Evolutionary conservation across 257 asterid genomes (phyloP).

Genomic region (Cordia subcordata): DNA sequence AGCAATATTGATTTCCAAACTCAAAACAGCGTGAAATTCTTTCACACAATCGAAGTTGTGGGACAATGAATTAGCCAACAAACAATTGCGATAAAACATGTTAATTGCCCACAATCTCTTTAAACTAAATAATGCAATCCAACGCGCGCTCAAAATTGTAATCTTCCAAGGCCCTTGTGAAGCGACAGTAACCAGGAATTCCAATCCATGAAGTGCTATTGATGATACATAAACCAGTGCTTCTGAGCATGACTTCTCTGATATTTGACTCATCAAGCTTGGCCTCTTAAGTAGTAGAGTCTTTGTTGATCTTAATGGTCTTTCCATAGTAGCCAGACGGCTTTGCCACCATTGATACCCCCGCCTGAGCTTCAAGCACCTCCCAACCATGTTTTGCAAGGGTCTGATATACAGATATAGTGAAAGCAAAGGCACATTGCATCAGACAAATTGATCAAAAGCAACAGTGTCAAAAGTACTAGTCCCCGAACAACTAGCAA

Average conservation of each 20-base stretch:
- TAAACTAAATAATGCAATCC: conserved; percentile 66
- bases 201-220: conserved; percentile 92
- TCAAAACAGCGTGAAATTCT: conserved; percentile 4
- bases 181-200: conserved; percentile 84
- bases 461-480: not conserved
- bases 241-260: conserved; percentile 65
- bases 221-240: conserved; percentile 90
- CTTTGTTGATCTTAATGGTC: conserved; percentile 39
- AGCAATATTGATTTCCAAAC: too few species aligned
- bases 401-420: conserved; percentile 17
- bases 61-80: conserved; percentile 6
- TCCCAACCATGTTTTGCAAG: conserved; percentile 85
- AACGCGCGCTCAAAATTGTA: conserved; percentile 68
- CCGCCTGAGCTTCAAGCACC: conserved; percentile 74
- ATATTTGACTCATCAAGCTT: conserved; percentile 76
- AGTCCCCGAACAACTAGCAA: too few species aligned
- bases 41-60: conserved; percentile 47
- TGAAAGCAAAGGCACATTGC: not conserved
- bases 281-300: conserved; percentile 24
- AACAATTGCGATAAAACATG: conserved; percentile 4
- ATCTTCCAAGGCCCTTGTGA: conserved; percentile 77
- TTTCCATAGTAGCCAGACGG: conserved; percentile 73
- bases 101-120: conserved; percentile 34
- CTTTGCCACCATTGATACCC: conserved; percentile 75
- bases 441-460: not conserved